Percentiles rank a stretch among this genome's conserved stretches.
Conservation (phyloP, 139 green algal genomes). For the Parachlorella kessleri region DNA sequence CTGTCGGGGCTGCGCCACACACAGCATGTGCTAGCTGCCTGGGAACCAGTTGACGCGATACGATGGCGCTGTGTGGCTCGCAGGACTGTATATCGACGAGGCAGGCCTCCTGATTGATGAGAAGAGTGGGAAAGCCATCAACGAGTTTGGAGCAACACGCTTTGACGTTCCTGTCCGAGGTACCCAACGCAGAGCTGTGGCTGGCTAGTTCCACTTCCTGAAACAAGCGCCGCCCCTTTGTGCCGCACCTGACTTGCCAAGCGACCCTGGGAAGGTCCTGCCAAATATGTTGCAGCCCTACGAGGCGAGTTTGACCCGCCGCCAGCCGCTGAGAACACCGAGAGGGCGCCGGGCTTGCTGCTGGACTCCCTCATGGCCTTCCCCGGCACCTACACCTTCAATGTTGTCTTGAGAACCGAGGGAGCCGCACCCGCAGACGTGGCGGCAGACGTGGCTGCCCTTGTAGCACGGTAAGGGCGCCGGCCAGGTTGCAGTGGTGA, state of each 20-base stretch:
- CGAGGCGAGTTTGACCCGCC: conserved; percentile 64
- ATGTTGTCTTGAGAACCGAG: conserved; percentile 30
- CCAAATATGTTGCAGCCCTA: conserved; percentile 61
- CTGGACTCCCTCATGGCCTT: conserved; percentile 58
- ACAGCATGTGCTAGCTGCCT: background rate
- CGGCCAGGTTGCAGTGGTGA: no score
- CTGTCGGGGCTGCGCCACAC: background rate
- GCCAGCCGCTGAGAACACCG: conserved; percentile 38
- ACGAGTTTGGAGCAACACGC: conserved; percentile 71
- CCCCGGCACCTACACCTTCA: conserved; percentile 58
- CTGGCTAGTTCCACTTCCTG: no score
- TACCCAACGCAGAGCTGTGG: no score
- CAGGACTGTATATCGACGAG: conserved; percentile 34
- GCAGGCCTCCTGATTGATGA: conserved; percentile 45
- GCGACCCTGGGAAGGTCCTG: no score
- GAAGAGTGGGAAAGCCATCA: conserved; percentile 55
- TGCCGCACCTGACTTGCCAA: no score
- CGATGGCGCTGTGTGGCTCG: background rate
- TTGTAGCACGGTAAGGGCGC: no score
- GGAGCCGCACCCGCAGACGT: background rate
- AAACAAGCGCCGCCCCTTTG: no score
- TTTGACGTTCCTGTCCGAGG: conserved; percentile 48
- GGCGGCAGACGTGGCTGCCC: background rate
- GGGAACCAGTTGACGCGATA: background rate
- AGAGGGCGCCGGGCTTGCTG: conserved; percentile 49